Evolutionary conservation across 2,329 filamentous ascomycete genomes (phyloP), one percentile per base, ranked within the genome.

Genomic region (Diaporthe capsici): DNA sequence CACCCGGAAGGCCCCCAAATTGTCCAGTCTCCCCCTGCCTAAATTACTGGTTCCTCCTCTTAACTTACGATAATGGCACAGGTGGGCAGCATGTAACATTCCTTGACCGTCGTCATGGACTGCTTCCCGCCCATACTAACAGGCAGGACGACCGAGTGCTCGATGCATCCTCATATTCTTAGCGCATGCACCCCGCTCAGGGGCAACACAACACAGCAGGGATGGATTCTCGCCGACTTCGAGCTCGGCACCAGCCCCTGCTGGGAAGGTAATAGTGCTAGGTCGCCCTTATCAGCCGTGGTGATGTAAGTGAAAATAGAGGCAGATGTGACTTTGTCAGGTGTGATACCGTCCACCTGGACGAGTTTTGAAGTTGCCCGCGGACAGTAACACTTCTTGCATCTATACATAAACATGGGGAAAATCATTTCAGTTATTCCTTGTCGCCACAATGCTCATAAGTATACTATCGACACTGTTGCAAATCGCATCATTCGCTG

Each of bases 171-270:
- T 51, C 44, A 12, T 22, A 28, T 25, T 10, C 3, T 51, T 68
- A 68, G 63, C 44, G 63, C 63, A 34, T 68, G 44, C 63, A 68
- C 63, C 63, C 63, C 63, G 63, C 63, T 20, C 63, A 68, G 31
- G 61, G 44, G 44, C 63, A 51, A 5, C 44, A 51, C 13, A 28
- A 15, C 20, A 28, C 25, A 8, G 61, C 61, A 51, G 44, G 61
- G 44, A 49, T 67, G 44, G 17, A 63, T 17, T 39, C 20, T 39
- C 20, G 13, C 9, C 31, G 34, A 34, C 57, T 8, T n/a, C 57
- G 4, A 60, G 10, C 20, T 15, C 34, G 20, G 20, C 25, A 65
- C 60, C 60, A 65, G 15, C n/a, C 60, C 28, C 60, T 31, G 60
- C 37, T 47, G 39, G 39, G 42, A 65, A 42, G 39, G 60, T 44